Evolutionary conservation across 768 basidiomycete genomes (phyloP), one percentile per base, ranked within the genome.

Genomic region (Boletellus sp.): DNA sequence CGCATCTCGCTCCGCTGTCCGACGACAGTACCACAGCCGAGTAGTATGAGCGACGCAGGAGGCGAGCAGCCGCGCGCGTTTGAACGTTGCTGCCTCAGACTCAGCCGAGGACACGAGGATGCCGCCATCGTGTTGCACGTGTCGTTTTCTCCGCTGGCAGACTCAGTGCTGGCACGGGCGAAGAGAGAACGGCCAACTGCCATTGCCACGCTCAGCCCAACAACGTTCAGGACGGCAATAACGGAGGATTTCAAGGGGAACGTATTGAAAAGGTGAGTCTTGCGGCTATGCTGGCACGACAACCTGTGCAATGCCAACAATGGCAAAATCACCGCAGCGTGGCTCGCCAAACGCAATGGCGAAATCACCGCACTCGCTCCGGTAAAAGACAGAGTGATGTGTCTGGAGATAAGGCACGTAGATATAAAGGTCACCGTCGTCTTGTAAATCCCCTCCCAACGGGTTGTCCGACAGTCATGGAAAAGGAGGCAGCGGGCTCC

Each of bases 291-390:
- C 10, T 19, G 16, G n/a, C 41, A 31, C 6, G 34, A 24, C 26
- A n/a, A 45, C 23, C 17, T 0, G 44, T 10, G 6, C 22, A n/a
- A 17, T 7, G 28, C 22, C 39, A 1, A 42, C 47, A 61, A 64
- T 67, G 22, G 65, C 65, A 3, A 66, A 66, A 66, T 63, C 42
- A 51, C 45, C 65, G 53, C 65, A 66, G 6, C 6, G 19, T 24
- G 31, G 1, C 3, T 28, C 15, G 10, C 4, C 28, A 10, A 24
- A 3, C 19, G 41, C 42, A 50, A 68, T 66, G 45, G 64, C 64
- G 34, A 63, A 66, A 66, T 64, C 36, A 42, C 35, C 64, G 50
- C 54, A 55, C 4, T 9, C 20, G 15, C 24, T n/a, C 19, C 42
- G 44, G 45, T 36, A 48, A 49, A 39, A 39, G 26, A 48, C 23